phyloP scores from a whole-genome alignment of 192 early-diverging fungal genomes.

The Backusella circina region DNA sequence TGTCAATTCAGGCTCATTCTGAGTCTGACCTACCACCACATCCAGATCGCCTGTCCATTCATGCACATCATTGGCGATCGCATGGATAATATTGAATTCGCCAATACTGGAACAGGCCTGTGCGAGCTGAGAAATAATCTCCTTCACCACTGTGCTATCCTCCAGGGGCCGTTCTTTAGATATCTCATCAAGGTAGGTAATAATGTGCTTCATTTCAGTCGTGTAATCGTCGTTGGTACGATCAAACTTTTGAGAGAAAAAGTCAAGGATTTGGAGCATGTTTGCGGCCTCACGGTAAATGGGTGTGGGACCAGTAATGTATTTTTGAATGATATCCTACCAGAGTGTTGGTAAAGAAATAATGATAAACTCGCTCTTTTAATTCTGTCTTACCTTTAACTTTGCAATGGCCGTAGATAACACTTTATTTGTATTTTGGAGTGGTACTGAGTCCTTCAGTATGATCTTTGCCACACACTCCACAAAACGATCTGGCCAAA shows the following conservation, averaged over 20 bases:
- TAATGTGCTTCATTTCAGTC: conserved; percentile 25
- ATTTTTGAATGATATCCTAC: conserved; percentile 29
- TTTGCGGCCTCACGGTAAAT: conserved; percentile 44
- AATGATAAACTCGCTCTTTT: background rate
- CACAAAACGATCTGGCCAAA: conserved; percentile 29
- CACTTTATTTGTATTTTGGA: conserved; percentile 10
- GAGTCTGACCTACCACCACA: background rate
- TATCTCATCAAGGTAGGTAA: conserved; percentile 39
- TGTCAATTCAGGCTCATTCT: conserved; percentile 10
- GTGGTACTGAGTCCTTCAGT: background rate
- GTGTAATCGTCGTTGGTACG: background rate
- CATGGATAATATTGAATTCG: conserved; percentile 23
- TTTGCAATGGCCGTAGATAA: conserved; percentile 15
- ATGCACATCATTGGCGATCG: conserved; percentile 32
- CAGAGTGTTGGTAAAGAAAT: too few species aligned
- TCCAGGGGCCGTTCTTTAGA: conserved; percentile 43
- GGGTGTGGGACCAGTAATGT: conserved; percentile 37
- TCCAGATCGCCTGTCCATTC: conserved; percentile 24
- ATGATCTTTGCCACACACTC: conserved; percentile 12
- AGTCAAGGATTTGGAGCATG: conserved; percentile 34
- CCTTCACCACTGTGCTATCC: conserved; percentile 36
- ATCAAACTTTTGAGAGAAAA: conserved; percentile 34
- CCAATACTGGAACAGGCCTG: conserved; percentile 32
- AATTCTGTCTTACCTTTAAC: conserved; percentile 19
- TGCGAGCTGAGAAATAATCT: conserved; percentile 36